These are phyloP conservation scores for Tilletia indica DNA, from an alignment of 1,284 basidiomycete genomes.

Conservation along the genomic window DNA sequence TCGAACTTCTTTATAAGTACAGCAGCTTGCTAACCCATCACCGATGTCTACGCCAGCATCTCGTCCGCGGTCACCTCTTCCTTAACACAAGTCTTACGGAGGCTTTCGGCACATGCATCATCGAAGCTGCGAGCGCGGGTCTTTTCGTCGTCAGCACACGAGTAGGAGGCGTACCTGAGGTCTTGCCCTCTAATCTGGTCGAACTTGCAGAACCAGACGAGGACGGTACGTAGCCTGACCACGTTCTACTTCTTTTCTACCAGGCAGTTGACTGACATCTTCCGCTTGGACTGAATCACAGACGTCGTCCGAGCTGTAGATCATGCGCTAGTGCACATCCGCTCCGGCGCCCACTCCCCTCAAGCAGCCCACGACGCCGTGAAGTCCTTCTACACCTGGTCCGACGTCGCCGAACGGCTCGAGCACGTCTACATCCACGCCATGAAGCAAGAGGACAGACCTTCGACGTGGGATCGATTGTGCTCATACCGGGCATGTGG, in stretches of 20 bases:
- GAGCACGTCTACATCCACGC: slow-evolving; percentile 76
- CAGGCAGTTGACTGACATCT: background rate
- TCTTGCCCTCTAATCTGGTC: slow-evolving; percentile 88
- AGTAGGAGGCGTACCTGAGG: slow-evolving; percentile 93
- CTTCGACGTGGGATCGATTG: slow-evolving; percentile 65
- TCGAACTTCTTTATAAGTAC: too few relatives aligned
- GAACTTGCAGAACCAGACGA: slow-evolving; percentile 89
- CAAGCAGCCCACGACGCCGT: slow-evolving; percentile 74
- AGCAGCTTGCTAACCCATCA: background rate
- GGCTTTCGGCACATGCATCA: slow-evolving; percentile 90
- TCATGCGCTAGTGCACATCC: slow-evolving; percentile 73
- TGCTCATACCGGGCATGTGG: slow-evolving; percentile 65
- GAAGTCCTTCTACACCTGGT: slow-evolving; percentile 83
- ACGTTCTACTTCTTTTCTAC: too few relatives aligned
- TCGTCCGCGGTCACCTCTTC: slow-evolving; percentile 81
- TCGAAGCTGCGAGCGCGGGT: slow-evolving; percentile 93
- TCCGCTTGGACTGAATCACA: slow-evolving; percentile 50
- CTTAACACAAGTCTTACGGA: slow-evolving; percentile 95
- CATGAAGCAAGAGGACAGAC: slow-evolving; percentile 68
- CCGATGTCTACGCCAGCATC: slow-evolving; percentile 63
- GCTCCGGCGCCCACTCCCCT: slow-evolving; percentile 72
- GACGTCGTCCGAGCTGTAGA: slow-evolving; percentile 81
- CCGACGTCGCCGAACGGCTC: slow-evolving; percentile 73
- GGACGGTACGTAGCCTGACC: slow-evolving; percentile 60
- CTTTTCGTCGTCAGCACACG: slow-evolving; percentile 90